Evolutionary conservation across 352 stramenopile species (phyloP).

Genomic region (Pythium oligandrum): DNA sequence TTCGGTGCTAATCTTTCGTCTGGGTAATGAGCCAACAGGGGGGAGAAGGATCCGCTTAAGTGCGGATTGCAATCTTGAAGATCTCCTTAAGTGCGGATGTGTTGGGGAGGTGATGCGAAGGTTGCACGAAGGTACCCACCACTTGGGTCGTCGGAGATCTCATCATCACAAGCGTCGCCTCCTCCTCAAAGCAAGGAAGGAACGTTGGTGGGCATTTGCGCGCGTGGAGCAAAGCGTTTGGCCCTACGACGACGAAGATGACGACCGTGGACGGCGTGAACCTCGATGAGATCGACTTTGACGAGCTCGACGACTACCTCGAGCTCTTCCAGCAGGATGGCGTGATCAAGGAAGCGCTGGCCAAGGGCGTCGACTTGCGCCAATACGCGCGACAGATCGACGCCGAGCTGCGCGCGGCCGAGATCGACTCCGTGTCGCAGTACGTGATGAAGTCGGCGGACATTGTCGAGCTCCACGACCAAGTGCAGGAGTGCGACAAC

Average conservation of each 20-base stretch:
- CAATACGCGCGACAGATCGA: conserved; percentile 91
- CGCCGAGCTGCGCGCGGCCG: conserved; percentile 75
- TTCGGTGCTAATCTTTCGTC: background rate
- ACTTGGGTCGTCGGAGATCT: background rate
- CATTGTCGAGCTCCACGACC: conserved; percentile 88
- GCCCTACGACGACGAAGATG: background rate
- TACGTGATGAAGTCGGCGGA: conserved; percentile 88
- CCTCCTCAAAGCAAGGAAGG: too few relatives aligned
- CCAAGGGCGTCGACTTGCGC: conserved; percentile 87
- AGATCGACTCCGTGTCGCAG: conserved; percentile 81
- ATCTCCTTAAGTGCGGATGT: too few relatives aligned
- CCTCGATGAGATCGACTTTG: conserved; percentile 91
- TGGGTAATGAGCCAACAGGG: conserved; percentile 7
- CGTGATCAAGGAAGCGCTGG: conserved; percentile 89
- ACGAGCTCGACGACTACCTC: conserved; percentile 92
- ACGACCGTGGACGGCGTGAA: conserved; percentile 26
- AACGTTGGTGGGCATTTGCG: too few relatives aligned
- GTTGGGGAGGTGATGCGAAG: background rate
- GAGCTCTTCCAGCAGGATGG: conserved; percentile 93
- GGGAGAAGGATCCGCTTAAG: conserved; percentile 13
- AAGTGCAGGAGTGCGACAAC: conserved; percentile 96
- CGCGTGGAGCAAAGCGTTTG: background rate
- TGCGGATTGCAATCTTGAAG: conserved; percentile 20
- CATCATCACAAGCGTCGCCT: background rate
- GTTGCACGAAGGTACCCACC: conserved; percentile 13